These are phyloP conservation scores for Castanospermum australe DNA, from an alignment of 306 rosid species.

Conservation along the genomic window DNA sequence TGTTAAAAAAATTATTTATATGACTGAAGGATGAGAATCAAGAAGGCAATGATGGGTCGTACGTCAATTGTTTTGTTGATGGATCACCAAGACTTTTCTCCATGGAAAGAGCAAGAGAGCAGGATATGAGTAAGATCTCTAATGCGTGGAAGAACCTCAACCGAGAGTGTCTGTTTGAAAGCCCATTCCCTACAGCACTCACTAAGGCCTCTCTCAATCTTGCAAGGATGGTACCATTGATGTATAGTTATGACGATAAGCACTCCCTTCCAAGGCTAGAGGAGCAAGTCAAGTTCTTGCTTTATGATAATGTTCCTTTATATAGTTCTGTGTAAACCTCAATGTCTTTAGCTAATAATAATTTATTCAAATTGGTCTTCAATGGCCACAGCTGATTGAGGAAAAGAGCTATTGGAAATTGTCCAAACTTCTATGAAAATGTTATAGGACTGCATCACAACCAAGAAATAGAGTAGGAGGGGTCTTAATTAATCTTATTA, in stretches of 20 bases:
- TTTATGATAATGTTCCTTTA: slow-evolving; percentile 6
- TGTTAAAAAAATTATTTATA: too few relatives aligned
- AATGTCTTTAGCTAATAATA: too few relatives aligned
- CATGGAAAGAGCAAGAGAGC: slow-evolving; percentile 17
- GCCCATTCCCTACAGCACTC: slow-evolving; percentile 24
- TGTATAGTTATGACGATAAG: slow-evolving; percentile 45
- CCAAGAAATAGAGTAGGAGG: too few relatives aligned
- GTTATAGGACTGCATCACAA: too few relatives aligned
- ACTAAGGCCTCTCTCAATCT: slow-evolving; percentile 42
- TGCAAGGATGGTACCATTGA: slow-evolving; percentile 60
- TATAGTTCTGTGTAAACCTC: too few relatives aligned
- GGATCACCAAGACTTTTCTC: slow-evolving; percentile 20
- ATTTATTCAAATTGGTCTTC: too few relatives aligned
- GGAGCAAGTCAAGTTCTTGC: slow-evolving; percentile 29
- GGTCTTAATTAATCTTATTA: too few relatives aligned
- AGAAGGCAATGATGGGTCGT: not conserved
- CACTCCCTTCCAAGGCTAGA: slow-evolving; percentile 47
- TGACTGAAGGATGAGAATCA: slow-evolving; percentile 33
- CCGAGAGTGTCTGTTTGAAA: slow-evolving; percentile 37
- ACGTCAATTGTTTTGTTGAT: slow-evolving; percentile 41
- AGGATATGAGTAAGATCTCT: slow-evolving; percentile 26
- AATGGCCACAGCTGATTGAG: too few relatives aligned
- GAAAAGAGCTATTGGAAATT: too few relatives aligned
- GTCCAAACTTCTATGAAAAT: too few relatives aligned
- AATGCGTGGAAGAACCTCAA: slow-evolving; percentile 56